These are phyloP conservation scores for Monosporascus ibericus DNA, from an alignment of 2,329 filamentous ascomycete species.

Conservation along the genomic window DNA sequence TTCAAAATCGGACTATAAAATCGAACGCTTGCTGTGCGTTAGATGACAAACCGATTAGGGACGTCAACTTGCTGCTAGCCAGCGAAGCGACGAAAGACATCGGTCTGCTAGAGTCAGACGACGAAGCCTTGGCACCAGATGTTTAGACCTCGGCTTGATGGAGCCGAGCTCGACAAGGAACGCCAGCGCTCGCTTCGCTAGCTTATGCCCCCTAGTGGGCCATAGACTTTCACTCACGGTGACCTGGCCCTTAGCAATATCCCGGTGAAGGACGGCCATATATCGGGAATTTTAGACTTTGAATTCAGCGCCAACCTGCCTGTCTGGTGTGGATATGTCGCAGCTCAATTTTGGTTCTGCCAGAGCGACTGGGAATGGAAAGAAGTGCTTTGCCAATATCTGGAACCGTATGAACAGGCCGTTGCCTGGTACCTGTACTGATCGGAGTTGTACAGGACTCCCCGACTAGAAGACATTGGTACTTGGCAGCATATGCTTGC, in stretches of 20 bases:
- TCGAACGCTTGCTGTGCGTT: background rate
- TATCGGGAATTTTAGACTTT: constrained; percentile 4
- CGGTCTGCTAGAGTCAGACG: background rate
- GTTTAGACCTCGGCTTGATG: background rate
- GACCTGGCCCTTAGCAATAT: constrained; percentile 1
- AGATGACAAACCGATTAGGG: background rate
- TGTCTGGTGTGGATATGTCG: constrained; percentile 1
- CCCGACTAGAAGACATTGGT: background rate
- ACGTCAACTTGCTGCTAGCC: background rate
- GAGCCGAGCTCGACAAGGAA: background rate
- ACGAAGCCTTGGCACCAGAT: background rate
- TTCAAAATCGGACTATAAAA: background rate
- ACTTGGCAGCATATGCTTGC: background rate
- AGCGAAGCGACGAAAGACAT: background rate
- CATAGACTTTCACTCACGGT: constrained; percentile 2
- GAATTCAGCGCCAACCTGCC: constrained; percentile 1
- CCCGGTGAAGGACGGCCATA: constrained; percentile 1
- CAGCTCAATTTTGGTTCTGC: background rate
- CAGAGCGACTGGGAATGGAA: constrained; percentile 1
- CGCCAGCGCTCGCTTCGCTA: background rate
- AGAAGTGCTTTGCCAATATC: background rate
- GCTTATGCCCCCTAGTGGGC: background rate
- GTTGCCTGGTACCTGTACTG: background rate
- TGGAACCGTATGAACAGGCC: background rate
- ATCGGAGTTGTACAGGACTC: background rate